Base-by-base conservation (phyloP, 164 flowering plant species). In the Berberis vulgaris region DNA sequence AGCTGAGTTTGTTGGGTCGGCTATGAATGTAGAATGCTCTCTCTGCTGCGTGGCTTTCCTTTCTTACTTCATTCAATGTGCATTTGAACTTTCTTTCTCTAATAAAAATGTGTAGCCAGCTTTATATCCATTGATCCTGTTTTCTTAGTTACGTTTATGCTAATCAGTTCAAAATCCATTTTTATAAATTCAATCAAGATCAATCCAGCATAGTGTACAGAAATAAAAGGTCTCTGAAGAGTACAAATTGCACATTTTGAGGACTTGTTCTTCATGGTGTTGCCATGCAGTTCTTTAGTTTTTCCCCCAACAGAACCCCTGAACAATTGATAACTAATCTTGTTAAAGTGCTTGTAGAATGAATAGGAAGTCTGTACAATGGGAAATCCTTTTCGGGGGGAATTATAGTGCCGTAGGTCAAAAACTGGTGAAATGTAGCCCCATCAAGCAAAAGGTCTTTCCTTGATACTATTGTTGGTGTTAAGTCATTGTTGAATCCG, bases 341-440 rank as follows among this genome's bases (percentile, higher is more conserved):
- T 5, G 44, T 41, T 9, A 68, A 9, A 3, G 54, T 9, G 9
- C 26, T 39, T 3, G 74, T 65, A 1, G 67, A 53, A 44, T 43
- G n/a, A 8, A 45, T 13, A 12, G 78, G 78, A 42, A 71, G 67
- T 13, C 55, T 42, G 63, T 75, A 61, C 3, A 8, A 4, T 2
- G 70, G 70, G 40, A 56, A 71, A 41, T 65, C 59, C 4, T 45
- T 59, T 54, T 54, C 49, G 42, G 71, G 69, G 9, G 56, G n/a
- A 38, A 46, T 56, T 2, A 72, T 39, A 0, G 65, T 60, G 59
- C 63, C 69, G 49, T 68, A 62, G 1, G 26, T 43, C 61, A 69
- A 57, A 63, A 68, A 75, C 67, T 71, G 69, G 41, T 71, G 74
- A 65, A 75, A 71, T 2, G 78, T 75, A 6, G 75, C 67, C 1